Percentiles rank a stretch among this genome's conserved stretches.
Evolutionary conservation across 2,329 filamentous ascomycete genomes (phyloP).

Genomic region (Hypocreales sp.): DNA sequence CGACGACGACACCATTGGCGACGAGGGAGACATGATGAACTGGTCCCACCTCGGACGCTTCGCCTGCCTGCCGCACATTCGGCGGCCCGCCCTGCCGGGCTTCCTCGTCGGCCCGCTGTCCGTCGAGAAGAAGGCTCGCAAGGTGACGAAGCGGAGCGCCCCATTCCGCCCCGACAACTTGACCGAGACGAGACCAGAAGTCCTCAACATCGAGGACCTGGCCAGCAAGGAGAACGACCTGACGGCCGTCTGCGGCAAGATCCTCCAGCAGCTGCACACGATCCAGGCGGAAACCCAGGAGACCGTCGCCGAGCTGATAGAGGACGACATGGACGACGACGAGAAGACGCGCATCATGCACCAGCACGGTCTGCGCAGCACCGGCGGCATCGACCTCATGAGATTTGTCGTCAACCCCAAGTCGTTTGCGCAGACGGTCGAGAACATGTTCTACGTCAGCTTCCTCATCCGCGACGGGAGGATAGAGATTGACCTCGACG

Average conservation of each 20-base stretch:
- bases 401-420: constrained; percentile 79
- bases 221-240: constrained; percentile 66
- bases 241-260: constrained; percentile 62
- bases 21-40: constrained; percentile 64
- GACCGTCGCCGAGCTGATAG: constrained; percentile 24
- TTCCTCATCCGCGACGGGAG: constrained; percentile 83
- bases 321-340: constrained; percentile 29
- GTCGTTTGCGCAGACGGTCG: constrained; percentile 87
- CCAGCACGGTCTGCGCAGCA: constrained; percentile 46
- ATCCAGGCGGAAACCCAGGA: constrained; percentile 31
- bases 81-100: constrained; percentile 60
- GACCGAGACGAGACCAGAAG: constrained; percentile 60
- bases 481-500: constrained; percentile 59
- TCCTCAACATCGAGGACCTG: constrained; percentile 60
- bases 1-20: constrained; percentile 45
- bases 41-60: constrained; percentile 73
- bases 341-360: constrained; percentile 41
- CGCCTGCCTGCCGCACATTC: constrained; percentile 58
- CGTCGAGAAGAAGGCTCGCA: constrained; percentile 69
- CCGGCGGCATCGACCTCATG: constrained; percentile 63
- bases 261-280: constrained; percentile 44
- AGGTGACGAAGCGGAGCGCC: constrained; percentile 53
- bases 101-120: constrained; percentile 84
- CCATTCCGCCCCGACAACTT: constrained; percentile 53
- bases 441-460: constrained; percentile 93